Percentiles rank a stretch among this genome's conserved stretches.
These are phyloP conservation scores for Kokia cookei DNA, from an alignment of 441 rosid genomes.

Conservation along the genomic window DNA sequence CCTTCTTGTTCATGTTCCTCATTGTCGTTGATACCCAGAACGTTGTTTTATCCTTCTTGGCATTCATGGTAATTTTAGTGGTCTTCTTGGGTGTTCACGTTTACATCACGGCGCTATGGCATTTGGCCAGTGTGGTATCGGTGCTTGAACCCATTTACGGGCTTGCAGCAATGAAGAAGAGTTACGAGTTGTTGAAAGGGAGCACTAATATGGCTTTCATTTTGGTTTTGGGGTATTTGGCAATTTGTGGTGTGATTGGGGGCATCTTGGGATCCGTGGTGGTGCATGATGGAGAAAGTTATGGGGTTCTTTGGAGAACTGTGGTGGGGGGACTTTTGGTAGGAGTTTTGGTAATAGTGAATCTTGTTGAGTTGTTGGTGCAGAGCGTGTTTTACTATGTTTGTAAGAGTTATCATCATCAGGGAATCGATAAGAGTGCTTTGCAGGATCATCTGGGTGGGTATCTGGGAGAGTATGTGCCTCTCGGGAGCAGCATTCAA, in stretches of 20 bases:
- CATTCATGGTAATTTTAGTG: constrained; percentile 38
- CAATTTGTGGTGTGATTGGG: constrained; percentile 40
- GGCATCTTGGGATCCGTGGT: constrained; percentile 47
- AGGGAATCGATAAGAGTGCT: constrained; percentile 72
- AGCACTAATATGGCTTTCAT: constrained; percentile 43
- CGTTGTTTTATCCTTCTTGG: constrained; percentile 35
- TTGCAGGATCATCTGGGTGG: constrained; percentile 87
- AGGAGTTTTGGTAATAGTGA: constrained; percentile 75
- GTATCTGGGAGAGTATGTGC: constrained; percentile 93
- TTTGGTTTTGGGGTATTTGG: constrained; percentile 64
- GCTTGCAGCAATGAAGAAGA: constrained; percentile 79
- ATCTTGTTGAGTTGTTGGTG: constrained; percentile 73
- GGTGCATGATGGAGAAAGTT: constrained; percentile 69
- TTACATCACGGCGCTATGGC: constrained; percentile 84
- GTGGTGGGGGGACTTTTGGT: constrained; percentile 76
- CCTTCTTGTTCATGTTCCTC: constrained; percentile 40
- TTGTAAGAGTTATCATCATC: constrained; percentile 86
- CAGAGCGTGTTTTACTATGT: constrained; percentile 92
- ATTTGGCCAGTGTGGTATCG: constrained; percentile 84
- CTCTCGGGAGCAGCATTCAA: constrained; percentile 78
- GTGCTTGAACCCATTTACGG: constrained; percentile 85
- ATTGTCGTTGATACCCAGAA: constrained; percentile 47
- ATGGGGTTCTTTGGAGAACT: constrained; percentile 53
- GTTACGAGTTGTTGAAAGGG: constrained; percentile 78
- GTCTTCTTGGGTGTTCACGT: constrained; percentile 64